These are phyloP conservation scores for Chalciporus sp. DNA, from an alignment of 1,284 basidiomycete species.

Conservation along the genomic window DNA sequence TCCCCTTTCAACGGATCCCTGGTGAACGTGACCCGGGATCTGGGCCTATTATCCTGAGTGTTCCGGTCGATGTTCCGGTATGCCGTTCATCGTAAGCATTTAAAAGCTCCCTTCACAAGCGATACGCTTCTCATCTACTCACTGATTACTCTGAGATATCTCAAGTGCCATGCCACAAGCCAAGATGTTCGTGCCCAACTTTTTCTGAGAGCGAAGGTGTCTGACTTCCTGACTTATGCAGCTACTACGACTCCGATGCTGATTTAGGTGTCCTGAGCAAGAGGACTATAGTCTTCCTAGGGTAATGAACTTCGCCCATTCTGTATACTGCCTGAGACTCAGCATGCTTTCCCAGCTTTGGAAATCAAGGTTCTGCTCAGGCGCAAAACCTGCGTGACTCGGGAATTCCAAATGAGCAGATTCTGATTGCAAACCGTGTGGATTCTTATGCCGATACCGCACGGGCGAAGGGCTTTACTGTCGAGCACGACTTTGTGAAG, in stretches of 20 bases:
- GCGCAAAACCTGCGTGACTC: constrained; percentile 68
- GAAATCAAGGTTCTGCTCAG: constrained; percentile 68
- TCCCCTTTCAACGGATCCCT: constrained; percentile 1
- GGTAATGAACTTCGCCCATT: constrained; percentile 38
- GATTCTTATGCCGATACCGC: constrained; percentile 62
- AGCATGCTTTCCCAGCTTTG: constrained; percentile 46
- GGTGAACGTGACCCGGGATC: constrained; percentile 17
- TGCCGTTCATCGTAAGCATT: not conserved
- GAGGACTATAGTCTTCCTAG: constrained; percentile 63
- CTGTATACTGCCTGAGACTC: not conserved
- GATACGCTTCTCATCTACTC: not conserved
- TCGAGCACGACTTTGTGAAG: constrained; percentile 58
- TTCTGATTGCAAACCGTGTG: constrained; percentile 59
- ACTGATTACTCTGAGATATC: not conserved
- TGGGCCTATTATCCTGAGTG: constrained; percentile 1
- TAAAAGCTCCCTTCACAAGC: constrained; percentile 2
- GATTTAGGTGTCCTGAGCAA: constrained; percentile 48
- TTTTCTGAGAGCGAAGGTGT: not conserved
- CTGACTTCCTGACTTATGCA: constrained; percentile 22
- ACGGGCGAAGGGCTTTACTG: constrained; percentile 55
- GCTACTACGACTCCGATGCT: constrained; percentile 65
- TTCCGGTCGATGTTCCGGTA: constrained; percentile 5
- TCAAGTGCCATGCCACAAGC: constrained; percentile 39
- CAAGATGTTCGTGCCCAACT: constrained; percentile 44
- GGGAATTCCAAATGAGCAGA: constrained; percentile 61